Conservation (phyloP, 148 eudicot genomes). For the Persicaria maculosa region DNA sequence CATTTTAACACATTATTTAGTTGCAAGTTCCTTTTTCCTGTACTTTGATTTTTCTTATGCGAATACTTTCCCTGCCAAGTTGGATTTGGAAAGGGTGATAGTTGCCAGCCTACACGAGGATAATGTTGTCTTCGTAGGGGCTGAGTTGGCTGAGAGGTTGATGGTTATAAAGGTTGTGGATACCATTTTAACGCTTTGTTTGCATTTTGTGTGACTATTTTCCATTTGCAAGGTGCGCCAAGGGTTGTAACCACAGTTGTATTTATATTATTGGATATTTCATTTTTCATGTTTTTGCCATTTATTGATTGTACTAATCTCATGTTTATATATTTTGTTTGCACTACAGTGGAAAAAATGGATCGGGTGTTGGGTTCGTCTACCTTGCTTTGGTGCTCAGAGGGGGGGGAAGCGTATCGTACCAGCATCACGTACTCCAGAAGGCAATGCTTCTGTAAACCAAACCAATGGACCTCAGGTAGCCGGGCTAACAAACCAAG, state of each 20-base stretch:
- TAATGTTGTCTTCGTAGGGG: no score
- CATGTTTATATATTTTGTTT: neutral
- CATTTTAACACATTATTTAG: neutral
- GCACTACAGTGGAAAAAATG: conserved; percentile 67
- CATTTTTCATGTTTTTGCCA: neutral
- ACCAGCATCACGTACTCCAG: conserved; percentile 85
- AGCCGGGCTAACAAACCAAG: conserved; percentile 42
- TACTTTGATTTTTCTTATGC: neutral
- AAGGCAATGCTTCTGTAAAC: conserved; percentile 48
- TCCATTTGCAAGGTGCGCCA: neutral
- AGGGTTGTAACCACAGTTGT: neutral
- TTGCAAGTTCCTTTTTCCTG: neutral
- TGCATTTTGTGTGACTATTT: neutral
- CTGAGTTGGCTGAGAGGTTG: no score
- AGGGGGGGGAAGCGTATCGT: conserved; percentile 86
- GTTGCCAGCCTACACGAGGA: no score
- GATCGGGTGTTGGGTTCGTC: conserved; percentile 79
- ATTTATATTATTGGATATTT: neutral
- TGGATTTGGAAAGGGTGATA: no score
- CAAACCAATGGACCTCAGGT: conserved; percentile 64
- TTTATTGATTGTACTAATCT: neutral
- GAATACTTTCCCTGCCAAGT: no score
- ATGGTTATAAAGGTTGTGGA: no score
- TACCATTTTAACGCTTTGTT: no score
- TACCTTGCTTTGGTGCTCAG: conserved; percentile 70